Evolutionary conservation across 805 yeast genomes (phyloP), one percentile per base, ranked within the genome.

Genomic region (Yarrowia yakushimensis): DNA sequence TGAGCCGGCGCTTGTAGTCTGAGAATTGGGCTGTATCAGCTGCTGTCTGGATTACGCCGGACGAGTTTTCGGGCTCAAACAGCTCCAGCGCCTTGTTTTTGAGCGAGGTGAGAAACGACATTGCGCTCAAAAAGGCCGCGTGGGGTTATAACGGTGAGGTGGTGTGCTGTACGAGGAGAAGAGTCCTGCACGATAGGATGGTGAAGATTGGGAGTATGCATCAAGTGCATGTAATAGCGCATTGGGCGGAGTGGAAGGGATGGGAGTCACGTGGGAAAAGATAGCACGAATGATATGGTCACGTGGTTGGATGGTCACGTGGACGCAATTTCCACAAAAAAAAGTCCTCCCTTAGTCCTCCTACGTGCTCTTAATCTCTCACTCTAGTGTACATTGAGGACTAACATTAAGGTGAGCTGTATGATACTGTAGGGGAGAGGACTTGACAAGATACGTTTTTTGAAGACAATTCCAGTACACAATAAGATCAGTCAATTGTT

Each of bases 41-140:
- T 17, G 50, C 64, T 2, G 61, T 59, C 39, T 55, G 61, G 48
- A 55, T 55, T 11, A 55, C 37, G 23, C 61, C 61, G 23, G 37
- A 27, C n/a, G 30, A 13, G 36, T 52, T 31, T 46, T 54, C 60
- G 42, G 68, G 63, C 60, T 80, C 84, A 60, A 80, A 74, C 30
- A 80, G 70, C 42, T 76, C 68, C 31, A 78, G 71, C 23, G 84
- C 83, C 68, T 77, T 78, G 66, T 78, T 77, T 63, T 81, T 76
- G 46, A 81, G 69, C 1, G 78, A 66, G 60, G 73, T 76, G 61
- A 81, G 72, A 64, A 81, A 78, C 30, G 84, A 80, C 84, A 81
- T 80, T 27, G 18, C 33, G 27, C 27, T 25, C 27, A 25, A 8
- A 12, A 4, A 10, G n/a, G n/a, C n/a, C n/a, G n/a, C n/a, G 30